Percentiles rank a stretch among this genome's conserved stretches.
Conservation (phyloP, 345 rosid genomes). For the Salix exigua region DNA sequence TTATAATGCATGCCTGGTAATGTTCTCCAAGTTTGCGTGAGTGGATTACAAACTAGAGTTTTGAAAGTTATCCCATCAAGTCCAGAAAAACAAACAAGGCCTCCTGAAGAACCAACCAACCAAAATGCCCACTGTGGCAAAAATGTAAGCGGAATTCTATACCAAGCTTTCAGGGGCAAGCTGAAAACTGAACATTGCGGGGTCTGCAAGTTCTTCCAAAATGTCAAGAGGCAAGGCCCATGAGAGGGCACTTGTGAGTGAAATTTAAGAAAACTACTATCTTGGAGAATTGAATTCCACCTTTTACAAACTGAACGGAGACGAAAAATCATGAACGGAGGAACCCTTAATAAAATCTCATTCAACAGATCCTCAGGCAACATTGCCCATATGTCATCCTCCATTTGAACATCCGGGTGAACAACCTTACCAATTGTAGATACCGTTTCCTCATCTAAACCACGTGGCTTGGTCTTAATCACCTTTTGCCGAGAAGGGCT, state of each 20-base stretch:
- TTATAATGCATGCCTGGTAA: conserved; percentile 83
- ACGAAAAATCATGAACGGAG: conserved; percentile 88
- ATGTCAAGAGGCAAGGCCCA: conserved; percentile 87
- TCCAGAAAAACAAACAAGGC: conserved; percentile 91
- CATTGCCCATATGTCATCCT: conserved; percentile 91
- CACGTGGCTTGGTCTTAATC: conserved; percentile 87
- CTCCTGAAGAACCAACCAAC: conserved; percentile 90
- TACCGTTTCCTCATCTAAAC: conserved; percentile 81
- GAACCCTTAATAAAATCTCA: conserved; percentile 85
- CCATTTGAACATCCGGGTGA: conserved; percentile 78
- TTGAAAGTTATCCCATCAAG: conserved; percentile 77
- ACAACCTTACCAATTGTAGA: conserved; percentile 72
- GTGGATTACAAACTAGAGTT: conserved; percentile 83
- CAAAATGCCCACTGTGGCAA: conserved; percentile 94
- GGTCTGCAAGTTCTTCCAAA: conserved; percentile 84
- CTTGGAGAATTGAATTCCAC: conserved; percentile 92
- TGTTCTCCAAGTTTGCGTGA: conserved; percentile 76
- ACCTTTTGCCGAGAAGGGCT: conserved; percentile 86
- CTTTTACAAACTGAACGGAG: conserved; percentile 80
- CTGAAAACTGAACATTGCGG: conserved; percentile 91
- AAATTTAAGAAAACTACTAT: conserved; percentile 78
- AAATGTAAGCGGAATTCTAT: conserved; percentile 77
- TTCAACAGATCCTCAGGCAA: conserved; percentile 89
- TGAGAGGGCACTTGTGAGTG: conserved; percentile 59
- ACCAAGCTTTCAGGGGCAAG: conserved; percentile 87